Evolutionary conservation across 371 early-diverging fungal species (phyloP).

Genomic region (Rhizopus arrhizus): DNA sequence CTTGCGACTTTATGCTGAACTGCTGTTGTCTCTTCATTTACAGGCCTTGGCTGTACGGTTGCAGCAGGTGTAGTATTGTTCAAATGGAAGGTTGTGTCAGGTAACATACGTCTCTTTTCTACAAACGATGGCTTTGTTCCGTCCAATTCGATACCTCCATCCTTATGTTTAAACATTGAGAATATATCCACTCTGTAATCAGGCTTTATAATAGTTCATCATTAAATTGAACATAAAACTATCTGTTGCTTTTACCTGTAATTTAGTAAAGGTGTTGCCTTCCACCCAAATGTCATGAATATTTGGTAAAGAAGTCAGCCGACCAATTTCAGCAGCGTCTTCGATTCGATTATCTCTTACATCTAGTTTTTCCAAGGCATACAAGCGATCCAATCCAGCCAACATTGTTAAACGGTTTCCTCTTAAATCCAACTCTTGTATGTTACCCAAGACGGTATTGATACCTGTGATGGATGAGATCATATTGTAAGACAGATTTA

Average conservation of each 20-base stretch:
- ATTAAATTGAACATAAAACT: not conserved
- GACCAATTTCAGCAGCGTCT: conserved; percentile 60
- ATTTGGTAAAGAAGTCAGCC: conserved; percentile 60
- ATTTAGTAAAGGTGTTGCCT: conserved; percentile 62
- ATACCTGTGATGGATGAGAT: conserved; percentile 64
- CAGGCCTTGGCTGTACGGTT: conserved; percentile 10
- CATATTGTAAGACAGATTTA: conserved; percentile 69
- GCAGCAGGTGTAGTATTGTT: conserved; percentile 24
- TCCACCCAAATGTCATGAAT: conserved; percentile 62
- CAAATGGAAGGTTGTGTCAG: conserved; percentile 3
- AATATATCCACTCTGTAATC: conserved; percentile 63
- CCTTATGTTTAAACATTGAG: conserved; percentile 48
- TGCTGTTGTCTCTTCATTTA: not conserved
- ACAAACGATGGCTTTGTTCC: conserved; percentile 57
- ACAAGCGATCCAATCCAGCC: conserved; percentile 68
- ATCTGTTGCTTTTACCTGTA: conserved; percentile 41
- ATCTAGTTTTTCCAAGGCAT: conserved; percentile 72
- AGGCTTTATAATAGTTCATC: conserved; percentile 30
- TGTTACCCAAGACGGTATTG: conserved; percentile 67
- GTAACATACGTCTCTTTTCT: conserved; percentile 46
- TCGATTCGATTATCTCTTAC: conserved; percentile 67
- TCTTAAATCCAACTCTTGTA: conserved; percentile 63
- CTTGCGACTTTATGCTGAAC: conserved; percentile 15
- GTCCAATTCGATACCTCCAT: conserved; percentile 57
- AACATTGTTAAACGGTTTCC: conserved; percentile 69